Evolutionary conservation across 2,329 filamentous ascomycete species (phyloP).

Genomic region (Alternaria dauci): DNA sequence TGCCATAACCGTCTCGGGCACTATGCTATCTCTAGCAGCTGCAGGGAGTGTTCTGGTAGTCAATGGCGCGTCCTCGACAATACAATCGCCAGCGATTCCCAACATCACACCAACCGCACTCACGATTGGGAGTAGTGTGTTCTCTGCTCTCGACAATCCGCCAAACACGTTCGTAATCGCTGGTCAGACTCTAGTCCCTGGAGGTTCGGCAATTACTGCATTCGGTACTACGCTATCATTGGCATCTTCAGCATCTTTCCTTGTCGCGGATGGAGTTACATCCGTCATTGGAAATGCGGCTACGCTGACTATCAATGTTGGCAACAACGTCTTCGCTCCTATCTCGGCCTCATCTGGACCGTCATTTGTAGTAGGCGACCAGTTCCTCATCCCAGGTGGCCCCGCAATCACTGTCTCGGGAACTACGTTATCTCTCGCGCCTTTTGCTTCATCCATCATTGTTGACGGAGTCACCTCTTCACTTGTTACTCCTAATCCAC

Average conservation of each 20-base stretch:
- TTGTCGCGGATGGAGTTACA: constrained; percentile 46
- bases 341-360: constrained; percentile 38
- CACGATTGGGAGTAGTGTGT: constrained; percentile 25
- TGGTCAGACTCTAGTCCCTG: constrained; percentile 49
- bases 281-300: constrained; percentile 41
- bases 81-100: constrained; percentile 33
- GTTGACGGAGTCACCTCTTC: constrained; percentile 47
- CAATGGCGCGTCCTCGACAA: constrained; percentile 46
- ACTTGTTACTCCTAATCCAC: constrained; percentile 31
- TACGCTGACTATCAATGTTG: constrained; percentile 39
- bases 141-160: constrained; percentile 35
- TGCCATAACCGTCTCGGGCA: constrained; percentile 42
- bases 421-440: constrained; percentile 41
- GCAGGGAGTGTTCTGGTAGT: constrained; percentile 41
- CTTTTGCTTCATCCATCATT: constrained; percentile 38
- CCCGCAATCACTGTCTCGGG: constrained; percentile 43
- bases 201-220: constrained; percentile 43
- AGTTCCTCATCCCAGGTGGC: constrained; percentile 48
- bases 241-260: constrained; percentile 32
- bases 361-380: constrained; percentile 49
- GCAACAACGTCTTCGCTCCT: constrained; percentile 34
- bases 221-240: constrained; percentile 45
- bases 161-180: constrained; percentile 49
- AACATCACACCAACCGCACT: constrained; percentile 29
- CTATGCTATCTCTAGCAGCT: constrained; percentile 41